Conservation (phyloP, 169 alveolate species). For the Besnoitia besnoiti region DNA sequence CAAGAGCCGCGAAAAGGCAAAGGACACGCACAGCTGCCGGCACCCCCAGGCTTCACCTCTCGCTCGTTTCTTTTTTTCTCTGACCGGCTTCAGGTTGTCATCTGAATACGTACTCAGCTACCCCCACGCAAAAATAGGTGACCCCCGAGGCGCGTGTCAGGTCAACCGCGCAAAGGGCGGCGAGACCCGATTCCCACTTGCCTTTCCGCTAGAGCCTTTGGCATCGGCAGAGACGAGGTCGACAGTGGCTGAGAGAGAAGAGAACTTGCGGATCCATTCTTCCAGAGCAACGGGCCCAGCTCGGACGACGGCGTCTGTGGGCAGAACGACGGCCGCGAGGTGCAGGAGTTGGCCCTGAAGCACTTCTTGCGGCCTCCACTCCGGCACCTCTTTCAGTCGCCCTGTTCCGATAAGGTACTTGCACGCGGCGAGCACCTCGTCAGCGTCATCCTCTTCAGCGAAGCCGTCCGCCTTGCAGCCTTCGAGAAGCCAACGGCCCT, state of each 20-base stretch:
- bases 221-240: slow-evolving; percentile 7
- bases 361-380: slow-evolving; percentile 22
- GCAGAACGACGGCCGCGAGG: slow-evolving; percentile 30
- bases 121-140: too few relatives aligned
- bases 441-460: background rate
- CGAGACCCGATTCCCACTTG: too few relatives aligned
- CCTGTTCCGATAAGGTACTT: background rate
- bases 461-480: background rate
- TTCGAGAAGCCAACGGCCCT: background rate
- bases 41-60: too few relatives aligned
- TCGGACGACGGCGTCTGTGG: background rate
- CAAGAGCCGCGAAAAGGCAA: too few relatives aligned
- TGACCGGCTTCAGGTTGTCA: too few relatives aligned
- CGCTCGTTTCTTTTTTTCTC: too few relatives aligned
- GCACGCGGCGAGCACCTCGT: background rate
- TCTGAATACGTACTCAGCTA: too few relatives aligned
- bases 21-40: too few relatives aligned
- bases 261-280: slow-evolving; percentile 27
- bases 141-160: too few relatives aligned
- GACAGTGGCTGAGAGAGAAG: slow-evolving; percentile 13
- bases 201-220: background rate
- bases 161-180: too few relatives aligned
- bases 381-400: background rate
- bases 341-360: slow-evolving; percentile 50
- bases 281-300: background rate